A percentile compares a stretch with the other conserved stretches of the same genome.
These are phyloP conservation scores for Epichloe scottii DNA, from an alignment of 2,329 filamentous ascomycete species.

Conservation along the genomic window DNA sequence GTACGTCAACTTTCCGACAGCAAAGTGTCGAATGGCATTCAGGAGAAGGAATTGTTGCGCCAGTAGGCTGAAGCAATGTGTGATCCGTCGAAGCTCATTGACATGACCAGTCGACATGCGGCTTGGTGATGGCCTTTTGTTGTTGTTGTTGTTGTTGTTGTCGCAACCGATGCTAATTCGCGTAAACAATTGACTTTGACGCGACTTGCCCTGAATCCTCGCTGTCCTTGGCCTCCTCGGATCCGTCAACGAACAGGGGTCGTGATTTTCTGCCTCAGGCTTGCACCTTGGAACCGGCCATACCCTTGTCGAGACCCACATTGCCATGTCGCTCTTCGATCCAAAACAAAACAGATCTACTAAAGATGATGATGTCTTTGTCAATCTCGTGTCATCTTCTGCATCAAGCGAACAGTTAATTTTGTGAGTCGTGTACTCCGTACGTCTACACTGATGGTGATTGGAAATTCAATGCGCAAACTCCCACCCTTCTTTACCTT, in stretches of 20 bases:
- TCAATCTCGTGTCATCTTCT: no score
- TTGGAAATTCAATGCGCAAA: no score
- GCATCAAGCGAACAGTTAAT: no score
- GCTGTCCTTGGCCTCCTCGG: not conserved
- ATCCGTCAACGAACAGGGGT: not conserved
- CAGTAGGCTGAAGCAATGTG: slow-evolving; percentile 5
- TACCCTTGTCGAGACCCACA: not conserved
- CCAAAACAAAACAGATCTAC: not conserved
- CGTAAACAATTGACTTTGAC: slow-evolving; percentile 17
- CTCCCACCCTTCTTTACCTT: no score
- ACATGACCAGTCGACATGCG: slow-evolving; percentile 8
- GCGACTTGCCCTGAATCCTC: not conserved
- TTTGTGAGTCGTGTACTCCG: no score
- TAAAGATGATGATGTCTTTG: no score
- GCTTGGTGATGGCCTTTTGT: slow-evolving; percentile 14
- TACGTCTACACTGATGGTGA: no score
- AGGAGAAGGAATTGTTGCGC: slow-evolving; percentile 8
- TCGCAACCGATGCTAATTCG: not conserved
- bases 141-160: slow-evolving; percentile 12
- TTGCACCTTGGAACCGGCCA: no score
- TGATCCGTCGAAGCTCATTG: slow-evolving; percentile 10
- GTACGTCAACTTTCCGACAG: not conserved
- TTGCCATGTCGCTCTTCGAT: not conserved
- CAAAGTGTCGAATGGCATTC: not conserved
- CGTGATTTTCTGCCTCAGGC: slow-evolving; percentile 6